These are phyloP conservation scores for Aspergillus homomorphus DNA, from an alignment of 495 filamentous ascomycete species.

Conservation along the genomic window DNA sequence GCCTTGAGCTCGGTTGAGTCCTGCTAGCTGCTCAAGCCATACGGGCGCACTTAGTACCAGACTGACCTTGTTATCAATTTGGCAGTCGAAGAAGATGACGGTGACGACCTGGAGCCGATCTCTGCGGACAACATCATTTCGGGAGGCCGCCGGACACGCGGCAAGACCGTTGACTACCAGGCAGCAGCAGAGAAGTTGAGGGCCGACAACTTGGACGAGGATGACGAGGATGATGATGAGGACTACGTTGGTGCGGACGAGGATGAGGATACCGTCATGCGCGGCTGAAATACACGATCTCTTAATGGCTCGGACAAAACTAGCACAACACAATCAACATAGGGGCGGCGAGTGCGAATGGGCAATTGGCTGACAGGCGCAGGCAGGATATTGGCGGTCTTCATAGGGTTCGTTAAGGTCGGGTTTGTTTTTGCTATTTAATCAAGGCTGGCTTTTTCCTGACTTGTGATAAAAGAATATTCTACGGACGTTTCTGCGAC, in stretches of 20 bases:
- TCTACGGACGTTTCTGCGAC: neutral
- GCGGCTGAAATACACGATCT: slow-evolving; percentile 30
- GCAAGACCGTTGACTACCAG: slow-evolving; percentile 75
- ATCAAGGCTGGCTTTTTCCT: neutral
- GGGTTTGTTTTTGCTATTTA: neutral
- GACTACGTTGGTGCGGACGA: slow-evolving; percentile 48
- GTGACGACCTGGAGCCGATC: slow-evolving; percentile 87
- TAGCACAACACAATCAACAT: slow-evolving; percentile 7
- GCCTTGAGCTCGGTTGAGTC: neutral
- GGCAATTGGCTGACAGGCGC: slow-evolving; percentile 18
- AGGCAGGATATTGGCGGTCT: slow-evolving; percentile 15
- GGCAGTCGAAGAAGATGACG: slow-evolving; percentile 61
- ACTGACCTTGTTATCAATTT: slow-evolving; percentile 9
- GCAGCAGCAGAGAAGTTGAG: slow-evolving; percentile 62
- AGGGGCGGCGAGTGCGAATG: slow-evolving; percentile 15
- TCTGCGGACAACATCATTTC: slow-evolving; percentile 81
- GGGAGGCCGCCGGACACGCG: slow-evolving; percentile 78
- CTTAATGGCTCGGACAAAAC: slow-evolving; percentile 11
- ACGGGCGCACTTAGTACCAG: neutral
- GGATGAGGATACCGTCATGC: slow-evolving; percentile 42
- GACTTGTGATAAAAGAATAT: neutral
- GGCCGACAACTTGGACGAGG: slow-evolving; percentile 66
- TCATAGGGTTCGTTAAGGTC: slow-evolving; percentile 3
- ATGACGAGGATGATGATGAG: slow-evolving; percentile 62
- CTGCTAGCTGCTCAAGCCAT: neutral